Evolutionary conservation across 371 early-diverging fungal species (phyloP).

Genomic region (Fennellomyces sp.): DNA sequence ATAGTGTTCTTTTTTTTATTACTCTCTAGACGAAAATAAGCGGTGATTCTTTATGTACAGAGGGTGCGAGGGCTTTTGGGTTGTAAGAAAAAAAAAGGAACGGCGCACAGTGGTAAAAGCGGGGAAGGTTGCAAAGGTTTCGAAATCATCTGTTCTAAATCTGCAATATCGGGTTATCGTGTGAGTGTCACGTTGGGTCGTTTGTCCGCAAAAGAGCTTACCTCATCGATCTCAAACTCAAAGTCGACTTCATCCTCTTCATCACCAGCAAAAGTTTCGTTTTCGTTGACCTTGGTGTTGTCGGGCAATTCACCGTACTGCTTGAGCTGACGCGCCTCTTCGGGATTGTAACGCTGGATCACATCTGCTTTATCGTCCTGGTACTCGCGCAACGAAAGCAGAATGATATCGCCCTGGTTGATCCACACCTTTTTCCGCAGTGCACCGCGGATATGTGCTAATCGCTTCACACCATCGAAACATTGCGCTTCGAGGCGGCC

Average conservation of each 20-base stretch:
- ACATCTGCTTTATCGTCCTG: conserved; percentile 98
- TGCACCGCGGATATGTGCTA: conserved; percentile 97
- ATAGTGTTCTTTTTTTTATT: neutral
- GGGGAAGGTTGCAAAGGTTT: too few relatives aligned
- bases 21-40: too few relatives aligned
- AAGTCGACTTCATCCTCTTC: conserved; percentile 85
- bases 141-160: too few relatives aligned
- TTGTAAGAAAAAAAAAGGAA: too few relatives aligned
- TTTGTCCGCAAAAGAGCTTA: too few relatives aligned
- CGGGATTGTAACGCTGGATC: conserved; percentile 96
- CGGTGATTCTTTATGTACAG: too few relatives aligned
- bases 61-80: too few relatives aligned
- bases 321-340: conserved; percentile 97
- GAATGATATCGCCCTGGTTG: conserved; percentile 94
- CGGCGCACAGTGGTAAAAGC: too few relatives aligned
- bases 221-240: conserved; percentile 93
- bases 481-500: conserved; percentile 95
- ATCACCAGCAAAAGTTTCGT: conserved; percentile 70
- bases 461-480: conserved; percentile 91
- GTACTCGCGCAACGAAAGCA: conserved; percentile 95
- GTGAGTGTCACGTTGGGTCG: too few relatives aligned
- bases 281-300: conserved; percentile 82
- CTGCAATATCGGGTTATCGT: too few relatives aligned
- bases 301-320: conserved; percentile 98
- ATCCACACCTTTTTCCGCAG: conserved; percentile 96